These are phyloP conservation scores for Comarum palustre DNA, from an alignment of 306 rosid species.

Conservation along the genomic window DNA sequence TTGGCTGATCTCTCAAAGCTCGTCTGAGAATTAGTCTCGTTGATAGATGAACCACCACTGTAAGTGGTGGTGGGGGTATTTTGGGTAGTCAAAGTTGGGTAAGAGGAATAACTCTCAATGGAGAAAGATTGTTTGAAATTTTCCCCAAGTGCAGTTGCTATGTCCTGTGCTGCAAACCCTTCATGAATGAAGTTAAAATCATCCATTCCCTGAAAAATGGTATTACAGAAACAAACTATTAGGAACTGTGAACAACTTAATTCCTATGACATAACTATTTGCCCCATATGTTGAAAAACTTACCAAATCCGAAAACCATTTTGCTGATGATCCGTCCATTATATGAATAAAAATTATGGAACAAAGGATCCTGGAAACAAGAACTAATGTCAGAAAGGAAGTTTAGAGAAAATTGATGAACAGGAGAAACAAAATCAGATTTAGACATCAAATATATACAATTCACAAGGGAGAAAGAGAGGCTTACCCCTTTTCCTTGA, in stretches of 20 bases:
- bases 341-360: background rate
- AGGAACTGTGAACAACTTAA: background rate
- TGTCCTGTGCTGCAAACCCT: conserved; percentile 34
- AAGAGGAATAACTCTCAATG: conserved; percentile 39
- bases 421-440: background rate
- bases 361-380: conserved; percentile 3
- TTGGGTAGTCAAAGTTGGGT: conserved; percentile 24
- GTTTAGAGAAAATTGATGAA: background rate
- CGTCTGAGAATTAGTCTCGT: conserved; percentile 24
- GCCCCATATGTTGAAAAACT: background rate
- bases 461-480: conserved; percentile 3
- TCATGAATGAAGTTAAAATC: conserved; percentile 39
- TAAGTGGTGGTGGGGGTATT: conserved; percentile 15
- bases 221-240: background rate
- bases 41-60: conserved; percentile 35
- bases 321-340: conserved; percentile 38
- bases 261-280: too few relatives aligned
- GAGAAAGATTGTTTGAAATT: conserved; percentile 36
- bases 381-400: background rate
- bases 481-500: conserved; percentile 13
- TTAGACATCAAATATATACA: background rate
- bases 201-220: conserved; percentile 42
- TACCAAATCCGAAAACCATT: conserved; percentile 63
- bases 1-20: conserved; percentile 38
- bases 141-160: conserved; percentile 29